Conservation (phyloP, 1,139 yeast species). For the Sugiyamaella grinbergsii region DNA sequence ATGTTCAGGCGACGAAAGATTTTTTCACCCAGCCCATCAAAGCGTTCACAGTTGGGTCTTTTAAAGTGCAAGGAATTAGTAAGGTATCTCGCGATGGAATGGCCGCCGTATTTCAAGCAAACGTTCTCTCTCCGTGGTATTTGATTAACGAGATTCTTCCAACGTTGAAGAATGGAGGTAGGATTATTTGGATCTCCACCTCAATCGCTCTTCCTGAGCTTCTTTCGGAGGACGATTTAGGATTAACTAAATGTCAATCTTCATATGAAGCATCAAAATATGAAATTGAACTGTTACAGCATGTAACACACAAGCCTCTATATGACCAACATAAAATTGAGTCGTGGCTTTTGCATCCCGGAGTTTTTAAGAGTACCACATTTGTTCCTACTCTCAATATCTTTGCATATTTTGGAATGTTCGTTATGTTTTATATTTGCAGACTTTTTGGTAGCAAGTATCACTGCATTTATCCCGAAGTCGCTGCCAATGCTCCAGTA, state of each 20-base stretch:
- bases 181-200: slow-evolving; percentile 82
- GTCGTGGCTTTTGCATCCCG: slow-evolving; percentile 88
- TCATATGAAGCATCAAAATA: slow-evolving; percentile 94
- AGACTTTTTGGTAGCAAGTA: slow-evolving; percentile 79
- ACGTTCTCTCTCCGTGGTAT: slow-evolving; percentile 93
- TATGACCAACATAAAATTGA: slow-evolving; percentile 53
- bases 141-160: slow-evolving; percentile 63
- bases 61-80: slow-evolving; percentile 79
- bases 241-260: slow-evolving; percentile 60
- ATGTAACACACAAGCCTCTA: slow-evolving; percentile 61
- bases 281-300: slow-evolving; percentile 78
- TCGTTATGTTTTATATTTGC: slow-evolving; percentile 79
- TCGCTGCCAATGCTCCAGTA: slow-evolving; percentile 84
- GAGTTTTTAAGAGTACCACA: slow-evolving; percentile 84
- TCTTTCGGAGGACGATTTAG: slow-evolving; percentile 72
- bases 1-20: slow-evolving; percentile 73
- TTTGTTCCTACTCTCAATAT: slow-evolving; percentile 74
- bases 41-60: slow-evolving; percentile 74
- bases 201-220: slow-evolving; percentile 73
- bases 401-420: slow-evolving; percentile 83
- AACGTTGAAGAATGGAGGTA: slow-evolving; percentile 56
- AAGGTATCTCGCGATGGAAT: slow-evolving; percentile 68
- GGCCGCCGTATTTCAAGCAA: slow-evolving; percentile 92
- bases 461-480: slow-evolving; percentile 86
- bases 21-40: slow-evolving; percentile 61